phyloP scores from a whole-genome alignment of 2,329 filamentous ascomycete genomes.

The Ophidiomyces ophidiicola region DNA sequence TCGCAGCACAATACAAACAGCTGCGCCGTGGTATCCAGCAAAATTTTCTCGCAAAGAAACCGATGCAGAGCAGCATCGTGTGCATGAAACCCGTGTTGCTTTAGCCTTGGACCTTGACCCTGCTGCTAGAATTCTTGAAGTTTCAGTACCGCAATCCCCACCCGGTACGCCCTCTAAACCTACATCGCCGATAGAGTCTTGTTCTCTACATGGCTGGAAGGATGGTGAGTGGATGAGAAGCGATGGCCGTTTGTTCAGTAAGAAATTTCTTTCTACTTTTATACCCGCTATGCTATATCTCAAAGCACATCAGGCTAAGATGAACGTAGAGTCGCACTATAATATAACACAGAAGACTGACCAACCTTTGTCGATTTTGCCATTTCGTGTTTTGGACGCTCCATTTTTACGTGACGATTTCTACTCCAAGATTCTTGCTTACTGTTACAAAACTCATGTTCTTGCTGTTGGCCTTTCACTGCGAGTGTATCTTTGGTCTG shows the following conservation, averaged over 20 bases:
- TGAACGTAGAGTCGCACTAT: background rate
- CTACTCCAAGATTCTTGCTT: conserved; percentile 85
- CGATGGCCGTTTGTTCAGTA: background rate
- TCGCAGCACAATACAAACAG: conserved; percentile 56
- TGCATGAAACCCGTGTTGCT: conserved; percentile 63
- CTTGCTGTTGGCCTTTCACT: conserved; percentile 74
- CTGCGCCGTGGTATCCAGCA: conserved; percentile 52
- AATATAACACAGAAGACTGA: background rate
- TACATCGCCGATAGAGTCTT: conserved; percentile 20
- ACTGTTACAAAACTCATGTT: conserved; percentile 59
- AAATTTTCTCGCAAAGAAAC: conserved; percentile 42
- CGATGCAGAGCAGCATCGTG: conserved; percentile 50
- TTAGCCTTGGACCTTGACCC: conserved; percentile 70
- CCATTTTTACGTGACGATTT: conserved; percentile 86
- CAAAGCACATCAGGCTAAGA: conserved; percentile 2
- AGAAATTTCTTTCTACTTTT: background rate
- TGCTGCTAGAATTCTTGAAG: conserved; percentile 52
- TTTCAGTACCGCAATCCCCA: conserved; percentile 19
- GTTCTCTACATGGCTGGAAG: conserved; percentile 29
- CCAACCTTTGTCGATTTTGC: conserved; percentile 50
- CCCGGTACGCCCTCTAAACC: conserved; percentile 16
- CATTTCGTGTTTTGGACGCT: conserved; percentile 82
- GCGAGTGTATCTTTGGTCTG: conserved; percentile 80
- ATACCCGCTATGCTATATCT: background rate
- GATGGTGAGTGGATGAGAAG: conserved; percentile 24